phyloP scores from a whole-genome alignment of 2,329 filamentous ascomycete genomes.

The Fusarium continuum region DNA sequence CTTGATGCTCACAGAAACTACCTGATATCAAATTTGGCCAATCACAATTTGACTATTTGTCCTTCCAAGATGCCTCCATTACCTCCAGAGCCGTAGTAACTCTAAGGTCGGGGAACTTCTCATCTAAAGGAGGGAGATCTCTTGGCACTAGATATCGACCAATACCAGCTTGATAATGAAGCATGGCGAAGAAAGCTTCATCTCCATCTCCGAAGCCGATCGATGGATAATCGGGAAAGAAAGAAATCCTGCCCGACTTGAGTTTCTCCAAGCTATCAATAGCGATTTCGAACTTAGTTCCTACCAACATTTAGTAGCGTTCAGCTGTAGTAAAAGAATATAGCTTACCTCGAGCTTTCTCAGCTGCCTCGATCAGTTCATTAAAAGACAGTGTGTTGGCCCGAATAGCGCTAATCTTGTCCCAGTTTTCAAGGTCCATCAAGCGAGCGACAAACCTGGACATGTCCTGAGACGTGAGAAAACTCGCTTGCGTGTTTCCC shows the following conservation, averaged over 20 bases:
- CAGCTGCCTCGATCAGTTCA: constrained; percentile 17
- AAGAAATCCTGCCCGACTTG: constrained; percentile 38
- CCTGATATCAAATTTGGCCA: no score
- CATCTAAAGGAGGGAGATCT: constrained; percentile 4
- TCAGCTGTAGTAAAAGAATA: fast-evolving
- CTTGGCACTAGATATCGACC: constrained; percentile 17
- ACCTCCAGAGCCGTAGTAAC: constrained; percentile 22
- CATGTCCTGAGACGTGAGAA: constrained; percentile 39
- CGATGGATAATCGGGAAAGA: constrained; percentile 27
- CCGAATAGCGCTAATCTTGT: constrained; percentile 9
- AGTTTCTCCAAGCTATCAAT: constrained; percentile 36
- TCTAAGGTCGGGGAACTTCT: constrained; percentile 22
- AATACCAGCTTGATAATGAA: constrained; percentile 31
- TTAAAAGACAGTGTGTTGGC: constrained; percentile 22
- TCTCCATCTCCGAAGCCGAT: constrained; percentile 28
- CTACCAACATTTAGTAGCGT: neutral
- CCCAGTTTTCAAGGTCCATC: constrained; percentile 30
- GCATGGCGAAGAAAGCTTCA: constrained; percentile 32
- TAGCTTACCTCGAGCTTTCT: constrained; percentile 19
- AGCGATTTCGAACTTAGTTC: constrained; percentile 19
- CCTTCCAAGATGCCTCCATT: constrained; percentile 33
- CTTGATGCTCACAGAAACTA: no score
- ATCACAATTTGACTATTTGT: no score
- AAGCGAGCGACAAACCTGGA: constrained; percentile 20
- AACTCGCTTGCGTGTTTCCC: constrained; percentile 17